Conservation (phyloP, 108 stramenopile genomes). For the Skeletonema marinoi region DNA sequence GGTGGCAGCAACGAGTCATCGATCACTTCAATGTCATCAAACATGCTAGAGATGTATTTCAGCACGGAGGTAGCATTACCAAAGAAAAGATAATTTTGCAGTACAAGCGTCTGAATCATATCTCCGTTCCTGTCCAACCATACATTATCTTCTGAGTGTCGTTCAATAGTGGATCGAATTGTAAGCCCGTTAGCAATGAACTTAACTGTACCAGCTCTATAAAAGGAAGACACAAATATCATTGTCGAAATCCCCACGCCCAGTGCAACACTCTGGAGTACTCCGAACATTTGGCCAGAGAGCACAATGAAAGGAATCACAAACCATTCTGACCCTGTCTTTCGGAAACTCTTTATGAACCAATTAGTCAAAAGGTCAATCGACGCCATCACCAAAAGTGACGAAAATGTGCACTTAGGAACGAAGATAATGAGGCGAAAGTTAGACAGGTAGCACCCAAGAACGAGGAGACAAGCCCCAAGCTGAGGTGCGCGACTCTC, state of each 20-base stretch:
- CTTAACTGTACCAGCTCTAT: constrained; percentile 73
- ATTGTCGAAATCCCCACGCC: constrained; percentile 74
- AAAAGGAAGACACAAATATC: constrained; percentile 77
- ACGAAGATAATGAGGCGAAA: constrained; percentile 65
- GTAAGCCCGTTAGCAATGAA: constrained; percentile 64
- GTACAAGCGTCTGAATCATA: constrained; percentile 66
- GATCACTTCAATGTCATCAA: constrained; percentile 55
- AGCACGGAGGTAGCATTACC: constrained; percentile 74
- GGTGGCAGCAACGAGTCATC: constrained; percentile 43
- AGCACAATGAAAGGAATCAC: constrained; percentile 76
- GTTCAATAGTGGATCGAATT: constrained; percentile 72
- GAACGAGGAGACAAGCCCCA: constrained; percentile 46
- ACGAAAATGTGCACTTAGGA: constrained; percentile 75
- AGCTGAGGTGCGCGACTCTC: constrained; percentile 54
- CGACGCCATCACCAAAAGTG: constrained; percentile 63
- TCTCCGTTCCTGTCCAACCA: constrained; percentile 81
- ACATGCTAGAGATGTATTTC: constrained; percentile 78
- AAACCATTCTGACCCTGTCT: constrained; percentile 62
- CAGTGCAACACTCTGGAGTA: constrained; percentile 64
- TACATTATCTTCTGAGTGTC: constrained; percentile 44
- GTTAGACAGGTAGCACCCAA: constrained; percentile 59
- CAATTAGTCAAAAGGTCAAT: constrained; percentile 57
- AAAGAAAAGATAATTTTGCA: constrained; percentile 86
- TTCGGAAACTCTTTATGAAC: constrained; percentile 58
- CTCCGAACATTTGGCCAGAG: constrained; percentile 55